Evolutionary conservation across 129 eudicot species (phyloP), one percentile per base, ranked within the genome.

Genomic region (Artemisia argyi): DNA sequence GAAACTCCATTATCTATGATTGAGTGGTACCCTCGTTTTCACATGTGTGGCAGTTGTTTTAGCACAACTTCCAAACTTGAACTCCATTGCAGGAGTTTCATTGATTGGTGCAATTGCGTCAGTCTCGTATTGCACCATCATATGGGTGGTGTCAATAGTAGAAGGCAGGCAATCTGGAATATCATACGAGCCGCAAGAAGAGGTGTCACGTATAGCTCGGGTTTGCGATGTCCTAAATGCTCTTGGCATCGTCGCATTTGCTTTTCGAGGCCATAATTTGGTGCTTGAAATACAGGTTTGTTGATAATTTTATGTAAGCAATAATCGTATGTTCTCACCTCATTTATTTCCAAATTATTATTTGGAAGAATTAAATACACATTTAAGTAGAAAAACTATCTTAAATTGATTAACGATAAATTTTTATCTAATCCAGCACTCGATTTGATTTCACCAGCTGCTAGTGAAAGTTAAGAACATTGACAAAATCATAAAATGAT

Each of bases 211-310:
- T n/a, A 54, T 35, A 7, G 72, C 76, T 51, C 60, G 77, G 63
- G 50, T 80, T 63, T 86, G 72, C 44, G 68, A 72, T 44, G 70
- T 83, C 39, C 75, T 86, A 28, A 86, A 86, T 61, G 85, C 91
- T n/a, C 75, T 83, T 66, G 91, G 91, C 58, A 86, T 86, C 44
- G 61, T 86, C 20, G 85, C 84, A 5, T 83, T 86, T 67, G 88
- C 88, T 15, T 86, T 86, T 30, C 53, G 91, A 72, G 91, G 91
- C 46, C 91, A 86, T 72, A 86, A 86, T 73, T 73, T 86, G 68
- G 79, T 78, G 59, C 82, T 86, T 63, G 91, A 86, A 74, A 86
- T 86, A 56, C 91, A 86, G 91, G 91, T 78, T 39, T 30, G 80
- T 66, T 22, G 59, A 66, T 68, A 8, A 35, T 32, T 30, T 69